Base-by-base conservation (phyloP, 1,139 yeast species). In the Arxiozyma heterogenica region DNA sequence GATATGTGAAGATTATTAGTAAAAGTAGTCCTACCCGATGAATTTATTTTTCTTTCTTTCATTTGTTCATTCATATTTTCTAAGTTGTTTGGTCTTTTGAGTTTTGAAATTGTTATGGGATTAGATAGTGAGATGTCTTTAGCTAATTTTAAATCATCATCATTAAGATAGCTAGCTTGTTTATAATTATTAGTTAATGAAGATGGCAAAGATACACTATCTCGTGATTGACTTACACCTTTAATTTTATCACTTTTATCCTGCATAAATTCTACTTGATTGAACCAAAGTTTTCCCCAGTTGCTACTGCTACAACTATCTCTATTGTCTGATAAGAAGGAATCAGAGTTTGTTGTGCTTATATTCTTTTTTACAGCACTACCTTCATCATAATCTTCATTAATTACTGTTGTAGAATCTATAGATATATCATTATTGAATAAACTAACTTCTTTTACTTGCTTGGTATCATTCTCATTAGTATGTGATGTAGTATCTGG, bases 31-130 rank as follows among this genome's bases (percentile, higher is more conserved):
- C 51, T 41, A 34, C 15, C 15, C 6, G 15, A 15, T 34, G n/a
- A 38, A 50, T 41, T 34, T 53, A 22, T 41, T 44, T 41, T 41
- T 51, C 15, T 27, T 41, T 20, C 38, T 51, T 46, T 38, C 49
- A 21, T 7, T 21, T 38, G 22, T n/a, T 25, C n/a, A 15, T 25
- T 34, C 5, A 8, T 5, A 6, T 15, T 46, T 6, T 34, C 42
- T 38, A 7, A 27, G 7, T 22, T 49, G 17, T 49, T 27, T 5
- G 21, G 18, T 43, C 25, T 57, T 43, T 53, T 55, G 51, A 67
- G 52, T 49, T 64, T 66, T 0, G 68, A 42, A 6, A 62, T 53
- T 6, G 62, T 61, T 57, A 69, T 69, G 0, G 73, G 72, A 51
- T 70, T 70, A 1, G 70, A 66, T 15, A 68, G 49, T 1, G 63